phyloP scores from a whole-genome alignment of 768 basidiomycete genomes.

The Lentinula lateritia region DNA sequence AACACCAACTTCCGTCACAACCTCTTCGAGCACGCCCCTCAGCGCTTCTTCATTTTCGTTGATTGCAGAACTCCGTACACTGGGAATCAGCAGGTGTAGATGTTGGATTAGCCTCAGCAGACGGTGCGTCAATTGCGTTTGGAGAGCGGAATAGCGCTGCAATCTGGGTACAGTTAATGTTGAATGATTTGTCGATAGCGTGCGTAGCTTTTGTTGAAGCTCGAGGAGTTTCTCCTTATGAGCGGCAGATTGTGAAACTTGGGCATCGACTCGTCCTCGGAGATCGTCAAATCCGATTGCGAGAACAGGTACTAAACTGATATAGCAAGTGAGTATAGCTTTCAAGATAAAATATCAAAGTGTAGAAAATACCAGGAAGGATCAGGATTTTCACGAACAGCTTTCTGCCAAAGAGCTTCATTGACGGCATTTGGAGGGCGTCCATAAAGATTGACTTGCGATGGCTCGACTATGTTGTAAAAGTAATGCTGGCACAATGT shows the following conservation, averaged over 20 bases:
- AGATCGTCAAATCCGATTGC: conserved; percentile 81
- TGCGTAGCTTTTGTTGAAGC: conserved; percentile 56
- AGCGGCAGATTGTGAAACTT: conserved; percentile 55
- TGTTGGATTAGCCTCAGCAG: conserved; percentile 68
- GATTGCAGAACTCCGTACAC: conserved; percentile 68
- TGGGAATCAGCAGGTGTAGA: conserved; percentile 73
- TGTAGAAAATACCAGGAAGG: conserved; percentile 53
- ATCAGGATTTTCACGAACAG: conserved; percentile 77
- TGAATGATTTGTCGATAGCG: conserved; percentile 56
- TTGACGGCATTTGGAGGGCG: conserved; percentile 70
- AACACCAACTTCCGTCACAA: conserved; percentile 59
- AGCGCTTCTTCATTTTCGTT: conserved; percentile 77
- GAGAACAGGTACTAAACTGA: conserved; percentile 72
- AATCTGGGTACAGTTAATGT: conserved; percentile 66
- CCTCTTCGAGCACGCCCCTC: conserved; percentile 63
- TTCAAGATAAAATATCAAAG: background rate
- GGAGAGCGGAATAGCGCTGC: conserved; percentile 52
- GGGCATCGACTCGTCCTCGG: conserved; percentile 72
- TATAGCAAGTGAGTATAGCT: background rate
- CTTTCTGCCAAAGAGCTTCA: conserved; percentile 73
- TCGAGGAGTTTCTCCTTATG: conserved; percentile 71
- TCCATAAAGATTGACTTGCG: conserved; percentile 57
- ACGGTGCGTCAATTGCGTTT: conserved; percentile 68
- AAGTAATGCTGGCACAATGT: conserved; percentile 57
- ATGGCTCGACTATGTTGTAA: conserved; percentile 78